Conservation (phyloP, 306 rosid genomes). For the Prunus mongolica region DNA sequence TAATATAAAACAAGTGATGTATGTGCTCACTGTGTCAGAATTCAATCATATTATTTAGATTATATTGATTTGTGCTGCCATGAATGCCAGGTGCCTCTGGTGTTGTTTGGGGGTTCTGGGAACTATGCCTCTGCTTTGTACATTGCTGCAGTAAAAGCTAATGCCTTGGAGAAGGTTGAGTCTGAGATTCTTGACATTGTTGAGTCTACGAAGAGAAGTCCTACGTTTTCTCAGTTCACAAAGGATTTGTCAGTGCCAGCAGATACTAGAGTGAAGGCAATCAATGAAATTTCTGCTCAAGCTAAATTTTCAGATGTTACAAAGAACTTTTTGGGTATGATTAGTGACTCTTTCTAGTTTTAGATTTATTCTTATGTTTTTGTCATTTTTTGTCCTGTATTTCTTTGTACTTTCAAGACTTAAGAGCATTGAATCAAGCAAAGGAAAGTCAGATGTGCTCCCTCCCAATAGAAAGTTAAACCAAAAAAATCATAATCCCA, state of each 20-base stretch:
- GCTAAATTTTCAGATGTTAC: slow-evolving; percentile 75
- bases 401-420: neutral
- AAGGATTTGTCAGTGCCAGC: slow-evolving; percentile 61
- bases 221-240: slow-evolving; percentile 50
- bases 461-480: neutral
- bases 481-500: neutral
- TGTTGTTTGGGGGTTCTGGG: slow-evolving; percentile 88
- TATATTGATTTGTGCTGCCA: neutral
- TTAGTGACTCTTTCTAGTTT: slow-evolving; percentile 3
- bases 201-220: slow-evolving; percentile 55
- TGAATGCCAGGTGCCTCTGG: slow-evolving; percentile 67
- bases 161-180: slow-evolving; percentile 70
- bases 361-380: neutral
- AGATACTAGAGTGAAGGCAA: slow-evolving; percentile 48
- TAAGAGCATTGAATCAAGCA: neutral
- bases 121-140: slow-evolving; percentile 94
- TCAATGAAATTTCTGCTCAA: slow-evolving; percentile 46
- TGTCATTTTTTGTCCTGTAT: neutral
- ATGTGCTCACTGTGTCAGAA: neutral
- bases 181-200: slow-evolving; percentile 59
- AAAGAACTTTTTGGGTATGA: slow-evolving; percentile 76
- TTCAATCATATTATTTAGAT: neutral
- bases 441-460: neutral
- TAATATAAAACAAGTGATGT: neutral
- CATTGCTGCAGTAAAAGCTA: slow-evolving; percentile 65